Evolutionary conservation across 768 basidiomycete genomes (phyloP).

Genomic region (Coprinellus micaceus): DNA sequence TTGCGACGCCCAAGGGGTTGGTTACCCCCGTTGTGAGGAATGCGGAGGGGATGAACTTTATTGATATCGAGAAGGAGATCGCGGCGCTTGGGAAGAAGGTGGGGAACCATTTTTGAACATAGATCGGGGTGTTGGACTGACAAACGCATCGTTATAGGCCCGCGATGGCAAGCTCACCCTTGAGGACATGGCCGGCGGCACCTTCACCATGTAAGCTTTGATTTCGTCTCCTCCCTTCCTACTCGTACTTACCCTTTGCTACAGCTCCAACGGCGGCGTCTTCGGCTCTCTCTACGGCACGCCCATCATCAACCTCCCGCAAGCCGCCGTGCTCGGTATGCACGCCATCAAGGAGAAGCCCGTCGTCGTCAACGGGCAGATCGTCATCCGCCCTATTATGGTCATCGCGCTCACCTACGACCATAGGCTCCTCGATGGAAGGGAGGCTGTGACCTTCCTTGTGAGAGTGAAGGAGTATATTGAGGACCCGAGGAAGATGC

Average conservation of each 20-base stretch:
- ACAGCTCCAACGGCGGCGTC: constrained; percentile 95
- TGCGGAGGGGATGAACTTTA: constrained; percentile 77
- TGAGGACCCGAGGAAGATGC: constrained; percentile 92
- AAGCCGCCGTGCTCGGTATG: constrained; percentile 94
- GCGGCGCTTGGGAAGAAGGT: constrained; percentile 87
- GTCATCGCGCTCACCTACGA: constrained; percentile 92
- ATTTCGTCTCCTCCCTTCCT: constrained; percentile 26
- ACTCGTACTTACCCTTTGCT: constrained; percentile 1
- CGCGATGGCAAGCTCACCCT: constrained; percentile 90
- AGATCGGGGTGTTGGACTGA: not conserved
- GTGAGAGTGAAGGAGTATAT: constrained; percentile 92
- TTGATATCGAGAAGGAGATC: constrained; percentile 94
- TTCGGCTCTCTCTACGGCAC: constrained; percentile 97
- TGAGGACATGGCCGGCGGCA: constrained; percentile 97
- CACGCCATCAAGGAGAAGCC: constrained; percentile 90
- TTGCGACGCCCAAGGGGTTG: constrained; percentile 95
- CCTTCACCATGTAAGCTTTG: constrained; percentile 99
- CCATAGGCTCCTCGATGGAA: constrained; percentile 90
- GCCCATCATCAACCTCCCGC: constrained; percentile 98
- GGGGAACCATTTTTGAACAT: constrained; percentile 10
- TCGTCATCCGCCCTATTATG: constrained; percentile 97
- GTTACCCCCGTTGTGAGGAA: constrained; percentile 96
- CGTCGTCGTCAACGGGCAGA: constrained; percentile 90
- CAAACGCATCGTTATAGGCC: no score
- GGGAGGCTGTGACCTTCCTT: constrained; percentile 97